These are phyloP conservation scores for Ceratocystis variospora DNA, from an alignment of 2,329 filamentous ascomycete species.

Conservation along the genomic window DNA sequence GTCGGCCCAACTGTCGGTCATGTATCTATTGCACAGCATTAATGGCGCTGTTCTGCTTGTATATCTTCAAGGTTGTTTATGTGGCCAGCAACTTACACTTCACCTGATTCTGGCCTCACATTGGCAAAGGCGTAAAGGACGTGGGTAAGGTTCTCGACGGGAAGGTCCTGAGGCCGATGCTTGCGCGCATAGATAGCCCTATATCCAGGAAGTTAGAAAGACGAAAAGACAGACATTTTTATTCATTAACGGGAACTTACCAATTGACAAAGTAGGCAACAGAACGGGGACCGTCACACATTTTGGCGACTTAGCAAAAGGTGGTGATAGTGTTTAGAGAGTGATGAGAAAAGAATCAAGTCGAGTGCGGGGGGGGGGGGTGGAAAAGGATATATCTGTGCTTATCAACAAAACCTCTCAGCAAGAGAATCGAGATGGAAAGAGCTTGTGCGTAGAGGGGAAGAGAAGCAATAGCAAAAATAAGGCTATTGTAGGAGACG, in stretches of 20 bases:
- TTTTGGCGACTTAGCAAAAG: not conserved
- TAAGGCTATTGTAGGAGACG: not conserved
- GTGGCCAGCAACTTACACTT: constrained; percentile 47
- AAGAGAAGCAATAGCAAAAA: not conserved
- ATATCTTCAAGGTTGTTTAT: not conserved
- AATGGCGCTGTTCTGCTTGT: not conserved
- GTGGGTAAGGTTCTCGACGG: constrained; percentile 69
- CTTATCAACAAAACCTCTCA: not conserved
- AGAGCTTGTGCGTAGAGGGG: not conserved
- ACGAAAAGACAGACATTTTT: not conserved
- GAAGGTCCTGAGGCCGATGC: constrained; percentile 73
- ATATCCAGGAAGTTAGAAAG: constrained; percentile 18
- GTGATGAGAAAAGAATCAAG: not conserved
- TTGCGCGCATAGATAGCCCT: constrained; percentile 77
- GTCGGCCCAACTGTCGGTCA: constrained; percentile 52
- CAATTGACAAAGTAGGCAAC: constrained; percentile 67
- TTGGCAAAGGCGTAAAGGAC: constrained; percentile 87
- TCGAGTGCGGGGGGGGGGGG: not conserved
- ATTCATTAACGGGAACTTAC: constrained; percentile 23
- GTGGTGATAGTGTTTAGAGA: not conserved
- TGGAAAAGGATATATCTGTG: not conserved
- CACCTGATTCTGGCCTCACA: constrained; percentile 61
- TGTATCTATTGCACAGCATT: constrained; percentile 25
- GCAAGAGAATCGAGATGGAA: not conserved
- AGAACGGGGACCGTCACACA: constrained; percentile 40